phyloP scores from a whole-genome alignment of 2,329 filamentous ascomycete species.

The Fusarium mundagurra region DNA sequence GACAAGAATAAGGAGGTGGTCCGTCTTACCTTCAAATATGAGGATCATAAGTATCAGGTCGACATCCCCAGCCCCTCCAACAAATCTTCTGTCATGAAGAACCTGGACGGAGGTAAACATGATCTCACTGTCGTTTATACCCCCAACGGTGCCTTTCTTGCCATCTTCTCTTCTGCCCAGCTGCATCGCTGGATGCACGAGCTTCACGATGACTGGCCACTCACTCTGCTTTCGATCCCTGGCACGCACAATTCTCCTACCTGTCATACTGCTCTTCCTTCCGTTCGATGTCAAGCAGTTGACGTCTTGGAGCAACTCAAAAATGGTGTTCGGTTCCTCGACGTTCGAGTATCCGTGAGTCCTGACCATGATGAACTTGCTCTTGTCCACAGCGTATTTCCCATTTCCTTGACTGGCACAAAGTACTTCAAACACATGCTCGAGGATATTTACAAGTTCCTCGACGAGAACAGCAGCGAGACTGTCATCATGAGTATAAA shows the following conservation, averaged over 20 bases:
- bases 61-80: slow-evolving; percentile 73
- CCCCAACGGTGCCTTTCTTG: slow-evolving; percentile 62
- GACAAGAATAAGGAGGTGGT: slow-evolving; percentile 72
- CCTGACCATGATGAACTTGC: slow-evolving; percentile 71
- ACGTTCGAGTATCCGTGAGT: slow-evolving; percentile 76
- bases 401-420: slow-evolving; percentile 82
- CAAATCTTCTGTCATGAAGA: slow-evolving; percentile 69
- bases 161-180: slow-evolving; percentile 76
- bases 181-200: slow-evolving; percentile 83
- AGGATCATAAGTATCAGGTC: slow-evolving; percentile 69
- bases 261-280: slow-evolving; percentile 84
- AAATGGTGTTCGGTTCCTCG: slow-evolving; percentile 94
- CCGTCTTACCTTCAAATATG: slow-evolving; percentile 77
- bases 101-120: slow-evolving; percentile 60
- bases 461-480: slow-evolving; percentile 81
- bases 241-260: slow-evolving; percentile 97
- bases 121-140: slow-evolving; percentile 75
- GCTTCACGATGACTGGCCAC: slow-evolving; percentile 74
- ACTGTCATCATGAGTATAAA: slow-evolving; percentile 89
- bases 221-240: slow-evolving; percentile 87
- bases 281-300: slow-evolving; percentile 91
- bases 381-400: slow-evolving; percentile 91
- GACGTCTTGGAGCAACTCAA: slow-evolving; percentile 79
- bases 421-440: slow-evolving; percentile 83
- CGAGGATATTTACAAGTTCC: slow-evolving; percentile 76